A percentile compares a stretch with the other conserved stretches of the same genome.
Evolutionary conservation across 768 basidiomycete genomes (phyloP).

Genomic region (Leucosporidium yakuticum): DNA sequence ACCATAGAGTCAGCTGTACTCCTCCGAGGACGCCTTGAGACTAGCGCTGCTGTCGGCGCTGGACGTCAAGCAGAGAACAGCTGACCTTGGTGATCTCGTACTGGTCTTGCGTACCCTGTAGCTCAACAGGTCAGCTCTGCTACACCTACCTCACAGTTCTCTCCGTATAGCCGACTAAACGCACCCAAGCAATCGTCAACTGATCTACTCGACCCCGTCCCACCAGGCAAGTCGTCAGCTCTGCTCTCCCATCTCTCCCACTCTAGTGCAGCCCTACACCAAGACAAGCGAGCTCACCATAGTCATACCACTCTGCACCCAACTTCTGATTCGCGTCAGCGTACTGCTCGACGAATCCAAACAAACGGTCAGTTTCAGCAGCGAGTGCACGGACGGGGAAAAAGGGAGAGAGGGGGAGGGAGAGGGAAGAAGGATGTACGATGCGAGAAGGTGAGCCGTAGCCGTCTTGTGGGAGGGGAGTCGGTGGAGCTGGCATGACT

Average conservation of each 20-base stretch:
- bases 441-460: too few relatives aligned
- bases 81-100: slow-evolving; percentile 28
- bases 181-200: not conserved
- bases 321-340: slow-evolving; percentile 18
- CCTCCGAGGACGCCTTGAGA: not conserved
- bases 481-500: too few relatives aligned
- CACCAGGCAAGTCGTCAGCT: not conserved
- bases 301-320: slow-evolving; percentile 20
- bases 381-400: too few relatives aligned
- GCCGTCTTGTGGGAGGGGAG: too few relatives aligned
- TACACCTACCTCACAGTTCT: not conserved
- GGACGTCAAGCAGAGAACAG: not conserved
- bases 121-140: not conserved
- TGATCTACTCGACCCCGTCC: not conserved
- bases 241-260: not conserved
- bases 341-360: slow-evolving; percentile 1
- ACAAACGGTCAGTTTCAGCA: not conserved
- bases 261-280: not conserved
- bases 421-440: too few relatives aligned
- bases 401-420: too few relatives aligned
- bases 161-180: not conserved
- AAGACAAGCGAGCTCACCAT: slow-evolving; percentile 10
- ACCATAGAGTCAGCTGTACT: not conserved
- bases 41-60: not conserved
- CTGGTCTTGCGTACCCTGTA: slow-evolving; percentile 19